These are phyloP conservation scores for Phytopythium aichiense DNA, from an alignment of 352 stramenopile species.

Conservation along the genomic window DNA sequence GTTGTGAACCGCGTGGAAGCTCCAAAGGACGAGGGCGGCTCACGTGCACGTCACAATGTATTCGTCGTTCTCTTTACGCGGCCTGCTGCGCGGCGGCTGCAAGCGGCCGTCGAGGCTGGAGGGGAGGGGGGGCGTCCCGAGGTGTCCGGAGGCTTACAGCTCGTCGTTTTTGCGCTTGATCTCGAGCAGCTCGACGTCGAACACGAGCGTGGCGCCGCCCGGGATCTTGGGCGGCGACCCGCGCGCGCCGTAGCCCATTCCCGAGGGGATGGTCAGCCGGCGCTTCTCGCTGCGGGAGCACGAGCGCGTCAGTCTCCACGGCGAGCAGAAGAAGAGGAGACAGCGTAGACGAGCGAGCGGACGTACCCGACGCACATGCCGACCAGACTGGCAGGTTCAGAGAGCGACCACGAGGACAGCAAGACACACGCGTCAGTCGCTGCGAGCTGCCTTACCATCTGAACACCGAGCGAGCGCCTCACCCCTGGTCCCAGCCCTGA, in stretches of 20 bases:
- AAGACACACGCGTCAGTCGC: neutral
- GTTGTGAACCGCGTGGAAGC: neutral
- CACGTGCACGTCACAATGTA: neutral
- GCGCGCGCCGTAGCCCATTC: constrained; percentile 92
- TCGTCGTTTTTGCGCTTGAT: constrained; percentile 82
- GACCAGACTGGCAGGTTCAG: constrained; percentile 44
- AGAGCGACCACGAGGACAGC: constrained; percentile 7
- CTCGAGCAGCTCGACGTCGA: constrained; percentile 96
- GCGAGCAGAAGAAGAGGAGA: too few species aligned
- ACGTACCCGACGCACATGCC: constrained; percentile 86
- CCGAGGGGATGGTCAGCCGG: constrained; percentile 79
- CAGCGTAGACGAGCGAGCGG: neutral
- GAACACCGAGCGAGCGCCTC: neutral
- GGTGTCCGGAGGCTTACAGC: constrained; percentile 22
- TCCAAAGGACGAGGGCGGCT: neutral
- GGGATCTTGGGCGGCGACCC: constrained; percentile 93
- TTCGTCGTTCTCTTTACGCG: neutral
- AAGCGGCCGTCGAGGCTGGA: neutral
- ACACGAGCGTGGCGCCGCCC: constrained; percentile 92
- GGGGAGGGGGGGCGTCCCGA: neutral
- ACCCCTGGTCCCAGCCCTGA: constrained; percentile 84
- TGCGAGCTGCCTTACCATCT: neutral
- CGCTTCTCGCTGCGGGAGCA: constrained; percentile 70
- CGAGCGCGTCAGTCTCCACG: too few species aligned
- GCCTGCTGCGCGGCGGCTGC: neutral